These are phyloP conservation scores for Coemansia sp. DNA, from an alignment of 192 early-diverging fungal genomes.

Conservation along the genomic window DNA sequence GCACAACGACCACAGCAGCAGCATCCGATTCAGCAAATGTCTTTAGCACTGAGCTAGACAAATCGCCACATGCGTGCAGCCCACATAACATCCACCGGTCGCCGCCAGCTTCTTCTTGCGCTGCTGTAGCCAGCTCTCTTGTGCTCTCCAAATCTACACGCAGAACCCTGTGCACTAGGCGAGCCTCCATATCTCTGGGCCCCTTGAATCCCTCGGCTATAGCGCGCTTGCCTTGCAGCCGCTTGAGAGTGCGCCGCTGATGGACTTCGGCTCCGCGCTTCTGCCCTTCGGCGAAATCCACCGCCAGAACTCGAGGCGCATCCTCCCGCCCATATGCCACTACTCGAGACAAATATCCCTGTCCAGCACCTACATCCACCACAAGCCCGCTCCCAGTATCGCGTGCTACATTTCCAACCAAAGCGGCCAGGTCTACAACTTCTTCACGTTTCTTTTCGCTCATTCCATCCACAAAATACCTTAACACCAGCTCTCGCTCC, in stretches of 20 bases:
- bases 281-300: slow-evolving; percentile 39
- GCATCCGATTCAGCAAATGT: slow-evolving; percentile 61
- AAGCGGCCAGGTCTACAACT: slow-evolving; percentile 37
- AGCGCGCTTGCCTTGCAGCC: slow-evolving; percentile 20
- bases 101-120: slow-evolving; percentile 3
- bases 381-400: slow-evolving; percentile 20
- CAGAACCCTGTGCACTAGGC: slow-evolving; percentile 26
- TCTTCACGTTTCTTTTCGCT: slow-evolving; percentile 46
- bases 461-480: slow-evolving; percentile 48
- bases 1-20: slow-evolving; percentile 62
- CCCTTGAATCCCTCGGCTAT: slow-evolving; percentile 22
- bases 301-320: slow-evolving; percentile 24
- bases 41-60: slow-evolving; percentile 69
- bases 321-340: slow-evolving; percentile 30
- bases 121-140: slow-evolving; percentile 4
- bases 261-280: slow-evolving; percentile 35
- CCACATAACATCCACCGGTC: slow-evolving; percentile 71
- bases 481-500: background rate
- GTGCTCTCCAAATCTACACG: slow-evolving; percentile 23
- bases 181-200: slow-evolving; percentile 5
- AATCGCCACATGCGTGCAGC: slow-evolving; percentile 81
- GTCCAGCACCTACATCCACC: slow-evolving; percentile 50
- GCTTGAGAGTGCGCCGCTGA: slow-evolving; percentile 22
- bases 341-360: slow-evolving; percentile 47
- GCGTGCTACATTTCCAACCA: slow-evolving; percentile 19